Conservation (phyloP, 1,284 basidiomycete genomes). For the Fomitopsis palustris region DNA sequence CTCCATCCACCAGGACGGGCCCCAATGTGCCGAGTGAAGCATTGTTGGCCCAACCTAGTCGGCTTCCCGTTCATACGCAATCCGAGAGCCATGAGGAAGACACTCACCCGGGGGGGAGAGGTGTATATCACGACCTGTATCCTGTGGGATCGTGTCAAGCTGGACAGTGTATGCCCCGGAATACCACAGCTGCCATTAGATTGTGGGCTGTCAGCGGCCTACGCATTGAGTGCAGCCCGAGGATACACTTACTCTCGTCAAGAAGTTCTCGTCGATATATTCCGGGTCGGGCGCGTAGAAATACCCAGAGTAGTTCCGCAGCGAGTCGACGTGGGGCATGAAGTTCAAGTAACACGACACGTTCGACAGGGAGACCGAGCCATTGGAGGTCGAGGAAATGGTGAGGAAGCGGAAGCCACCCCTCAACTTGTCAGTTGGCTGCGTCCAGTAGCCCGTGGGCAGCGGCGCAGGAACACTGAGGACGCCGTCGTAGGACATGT, state of each 20-base stretch:
- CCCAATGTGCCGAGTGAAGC: slow-evolving; percentile 51
- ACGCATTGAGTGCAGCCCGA: neutral
- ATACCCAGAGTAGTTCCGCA: slow-evolving; percentile 52
- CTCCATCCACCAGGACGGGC: slow-evolving; percentile 61
- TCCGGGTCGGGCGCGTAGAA: slow-evolving; percentile 47
- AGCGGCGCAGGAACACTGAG: slow-evolving; percentile 37
- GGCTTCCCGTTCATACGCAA: neutral
- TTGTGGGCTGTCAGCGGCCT: neutral
- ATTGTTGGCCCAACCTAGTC: slow-evolving; percentile 51
- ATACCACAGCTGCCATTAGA: slow-evolving; percentile 60
- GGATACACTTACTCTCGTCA: slow-evolving; percentile 41
- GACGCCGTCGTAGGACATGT: slow-evolving; percentile 44
- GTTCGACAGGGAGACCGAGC: slow-evolving; percentile 21
- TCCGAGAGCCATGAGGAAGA: neutral
- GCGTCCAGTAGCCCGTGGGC: slow-evolving; percentile 41
- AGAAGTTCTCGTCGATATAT: slow-evolving; percentile 43
- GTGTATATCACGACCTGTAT: slow-evolving; percentile 50
- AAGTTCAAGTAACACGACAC: slow-evolving; percentile 48
- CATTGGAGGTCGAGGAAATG: slow-evolving; percentile 37
- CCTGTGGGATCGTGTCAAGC: slow-evolving; percentile 49
- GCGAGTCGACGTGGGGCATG: slow-evolving; percentile 48
- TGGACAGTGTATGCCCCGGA: slow-evolving; percentile 61
- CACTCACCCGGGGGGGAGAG: slow-evolving; percentile 31
- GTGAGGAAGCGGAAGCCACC: slow-evolving; percentile 58
- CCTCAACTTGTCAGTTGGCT: slow-evolving; percentile 40